Evolutionary conservation across 176 grass and related monocot genomes (phyloP), one percentile per base, ranked within the genome.

Genomic region (Tillandsia fasciculata): DNA sequence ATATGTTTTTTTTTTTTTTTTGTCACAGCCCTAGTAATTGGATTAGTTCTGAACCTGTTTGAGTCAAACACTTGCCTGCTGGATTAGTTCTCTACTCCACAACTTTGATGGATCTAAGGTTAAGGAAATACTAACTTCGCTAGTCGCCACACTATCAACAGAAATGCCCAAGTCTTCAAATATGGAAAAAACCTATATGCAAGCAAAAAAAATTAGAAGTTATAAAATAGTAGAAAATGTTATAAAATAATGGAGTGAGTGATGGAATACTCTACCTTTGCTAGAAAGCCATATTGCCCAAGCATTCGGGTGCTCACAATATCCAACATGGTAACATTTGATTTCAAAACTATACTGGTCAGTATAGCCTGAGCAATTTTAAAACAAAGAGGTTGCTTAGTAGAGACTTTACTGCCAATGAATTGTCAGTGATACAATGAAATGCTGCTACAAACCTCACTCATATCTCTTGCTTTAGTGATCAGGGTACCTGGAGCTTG

Each of bases 271-370:
- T 24, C 0, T 76, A 94, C 95, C 84, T 85, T 99, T 67, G 90
- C 95, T 67, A 99, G 74, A 71, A 99, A 99, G 65, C 95, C 95
- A 77, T 86, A 92, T 53, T 99, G 95, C 70, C 95, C 95, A 82
- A 94, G 84, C 94, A 93, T 99, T 64, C 90, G 71, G 67, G 90
- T 99, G 78, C 94, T 99, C 51, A 84, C 90, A 72, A 99, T 90
- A 78, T 93, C 90, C 75, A 99, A 65, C 94, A 93, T 99, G 28
- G 90, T 93, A 48, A 99, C 79, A 80, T 99, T 99, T 70, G 94
- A 93, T 75, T 99, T 99, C 69, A 93, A 70, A 22, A 93, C 94
- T 82, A 99, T 99, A 53, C 94, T 93, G 58, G 90, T 99, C 67
- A 99, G 72, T 54, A 99, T 79, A 70, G 80, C 84, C 94, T 93